A percentile compares a stretch with the other conserved stretches of the same genome.
phyloP scores from a whole-genome alignment of 2,329 filamentous ascomycete genomes.

The Periconia sp. region DNA sequence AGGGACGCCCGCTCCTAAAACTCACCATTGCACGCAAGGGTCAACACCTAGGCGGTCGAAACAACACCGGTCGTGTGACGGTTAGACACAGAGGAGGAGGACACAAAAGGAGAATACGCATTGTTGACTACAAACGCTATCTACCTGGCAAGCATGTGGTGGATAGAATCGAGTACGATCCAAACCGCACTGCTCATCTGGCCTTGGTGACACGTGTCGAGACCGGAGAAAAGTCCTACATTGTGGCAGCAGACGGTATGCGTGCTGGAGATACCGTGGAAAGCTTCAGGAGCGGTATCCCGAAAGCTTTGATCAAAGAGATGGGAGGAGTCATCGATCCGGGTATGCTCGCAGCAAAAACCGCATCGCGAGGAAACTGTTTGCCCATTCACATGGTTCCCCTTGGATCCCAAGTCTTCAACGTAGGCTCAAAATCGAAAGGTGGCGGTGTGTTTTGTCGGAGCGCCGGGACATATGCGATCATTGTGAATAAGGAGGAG shows the following conservation, averaged over 20 bases:
- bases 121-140: conserved; percentile 82
- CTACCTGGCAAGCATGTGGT: conserved; percentile 81
- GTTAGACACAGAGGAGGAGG: conserved; percentile 92
- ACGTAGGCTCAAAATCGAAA: conserved; percentile 73
- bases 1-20: conserved; percentile 78
- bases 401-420: conserved; percentile 88
- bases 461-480: conserved; percentile 89
- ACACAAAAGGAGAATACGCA: conserved; percentile 86
- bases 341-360: conserved; percentile 93
- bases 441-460: conserved; percentile 88
- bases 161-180: conserved; percentile 95
- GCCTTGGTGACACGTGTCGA: conserved; percentile 77
- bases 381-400: conserved; percentile 94
- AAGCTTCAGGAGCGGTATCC: conserved; percentile 89
- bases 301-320: conserved; percentile 78
- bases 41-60: conserved; percentile 88
- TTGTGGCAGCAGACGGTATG: conserved; percentile 93
- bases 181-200: conserved; percentile 89
- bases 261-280: conserved; percentile 87
- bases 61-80: conserved; percentile 81
- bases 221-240: conserved; percentile 80
- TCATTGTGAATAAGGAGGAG: conserved; percentile 86
- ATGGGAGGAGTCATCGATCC: conserved; percentile 95
- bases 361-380: conserved; percentile 92
- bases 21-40: conserved; percentile 93